Conservation (phyloP, 768 basidiomycete genomes). For the Leccinum truebloodii region DNA sequence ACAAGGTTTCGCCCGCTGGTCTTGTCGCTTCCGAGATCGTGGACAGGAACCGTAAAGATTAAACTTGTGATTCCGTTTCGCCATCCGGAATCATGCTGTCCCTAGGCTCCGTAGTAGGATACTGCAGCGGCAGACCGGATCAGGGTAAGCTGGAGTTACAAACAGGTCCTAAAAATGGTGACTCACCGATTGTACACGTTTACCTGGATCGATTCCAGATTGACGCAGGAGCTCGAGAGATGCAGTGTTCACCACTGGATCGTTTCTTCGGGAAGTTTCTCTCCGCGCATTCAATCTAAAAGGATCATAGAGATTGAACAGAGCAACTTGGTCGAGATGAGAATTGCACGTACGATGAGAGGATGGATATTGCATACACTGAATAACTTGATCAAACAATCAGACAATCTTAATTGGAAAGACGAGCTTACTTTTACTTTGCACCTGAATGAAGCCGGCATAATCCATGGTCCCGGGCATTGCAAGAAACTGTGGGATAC, state of each 20-base stretch:
- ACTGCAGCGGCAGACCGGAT: background rate
- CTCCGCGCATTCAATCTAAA: background rate
- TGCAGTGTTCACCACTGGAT: background rate
- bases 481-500: background rate
- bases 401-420: background rate
- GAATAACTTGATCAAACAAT: background rate
- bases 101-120: background rate
- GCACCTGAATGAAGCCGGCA: background rate
- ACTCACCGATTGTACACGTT: background rate
- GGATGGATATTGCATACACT: slow-evolving; percentile 22
- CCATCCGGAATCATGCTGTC: background rate
- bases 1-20: too few species aligned
- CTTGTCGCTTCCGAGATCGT: too few species aligned
- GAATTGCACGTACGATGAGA: slow-evolving; percentile 14
- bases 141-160: background rate
- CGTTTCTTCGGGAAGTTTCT: background rate
- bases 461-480: slow-evolving; percentile 1
- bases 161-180: background rate
- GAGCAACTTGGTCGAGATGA: background rate
- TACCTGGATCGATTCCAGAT: background rate
- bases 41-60: background rate
- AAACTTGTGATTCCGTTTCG: background rate
- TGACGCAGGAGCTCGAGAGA: background rate
- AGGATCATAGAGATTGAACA: background rate
- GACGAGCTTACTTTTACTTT: background rate